Percentiles rank a stretch among this genome's conserved stretches.
phyloP scores from a whole-genome alignment of 164 flowering plant species.

The grape (Vitis vinifera) region ASM3070453v1 NC_081822.1:4188501-4189000 shows the following conservation, averaged over 20 bases:
- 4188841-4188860: not conserved
- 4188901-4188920: constrained; percentile 64
- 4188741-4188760: not conserved
- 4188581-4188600: too few species aligned
- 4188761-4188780: not conserved
- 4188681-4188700: not conserved
- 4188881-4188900: constrained; percentile 64
- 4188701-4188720: constrained; percentile 1
- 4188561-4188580: too few species aligned
- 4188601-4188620: too few species aligned
- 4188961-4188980: constrained; percentile 53
- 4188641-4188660: not conserved
- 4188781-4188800: not conserved
- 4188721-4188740: not conserved
- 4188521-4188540: not conserved
- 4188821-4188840: not conserved
- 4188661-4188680: not conserved
- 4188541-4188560: not conserved
- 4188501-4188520: not conserved
- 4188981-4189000: constrained; percentile 50
- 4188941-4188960: constrained; percentile 96
- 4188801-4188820: not conserved
- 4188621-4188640: too few species aligned
- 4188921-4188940: constrained; percentile 93
- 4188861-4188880: constrained; percentile 21